Evolutionary conservation across 257 asterid genomes (phyloP).

Genomic region (Przewalskia tangutica): DNA sequence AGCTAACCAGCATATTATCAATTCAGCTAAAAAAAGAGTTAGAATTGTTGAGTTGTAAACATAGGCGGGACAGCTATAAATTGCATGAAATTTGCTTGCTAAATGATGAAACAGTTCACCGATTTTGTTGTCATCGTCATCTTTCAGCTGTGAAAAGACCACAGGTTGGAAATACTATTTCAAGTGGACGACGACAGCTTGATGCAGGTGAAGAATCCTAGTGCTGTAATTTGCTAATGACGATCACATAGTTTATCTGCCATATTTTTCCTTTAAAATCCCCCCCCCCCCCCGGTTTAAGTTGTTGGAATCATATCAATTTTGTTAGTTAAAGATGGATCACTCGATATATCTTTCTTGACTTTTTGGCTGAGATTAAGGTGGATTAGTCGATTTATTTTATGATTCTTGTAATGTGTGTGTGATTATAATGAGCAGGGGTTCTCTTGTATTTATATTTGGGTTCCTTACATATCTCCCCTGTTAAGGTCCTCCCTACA

Average conservation of each 20-base stretch:
- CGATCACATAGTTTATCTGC: background rate
- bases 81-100: background rate
- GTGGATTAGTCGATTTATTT: background rate
- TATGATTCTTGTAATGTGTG: background rate
- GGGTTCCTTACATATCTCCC: background rate
- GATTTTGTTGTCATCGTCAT: background rate
- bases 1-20: too few relatives aligned
- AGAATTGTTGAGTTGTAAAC: background rate
- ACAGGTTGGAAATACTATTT: conserved; percentile 15
- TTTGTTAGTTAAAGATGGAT: background rate
- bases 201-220: conserved; percentile 18
- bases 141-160: conserved; percentile 33
- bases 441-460: background rate
- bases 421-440: background rate
- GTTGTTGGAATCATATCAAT: background rate
- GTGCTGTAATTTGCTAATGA: background rate
- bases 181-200: conserved; percentile 10
- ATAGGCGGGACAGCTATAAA: background rate
- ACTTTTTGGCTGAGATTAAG: background rate
- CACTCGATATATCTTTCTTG: background rate
- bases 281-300: background rate
- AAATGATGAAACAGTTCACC: background rate
- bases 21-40: background rate
- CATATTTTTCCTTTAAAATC: background rate
- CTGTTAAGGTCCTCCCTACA: background rate